A percentile compares a stretch with the other conserved stretches of the same genome.
These are phyloP conservation scores for Xylaria sp. DNA, from an alignment of 2,329 filamentous ascomycete species.

Conservation along the genomic window DNA sequence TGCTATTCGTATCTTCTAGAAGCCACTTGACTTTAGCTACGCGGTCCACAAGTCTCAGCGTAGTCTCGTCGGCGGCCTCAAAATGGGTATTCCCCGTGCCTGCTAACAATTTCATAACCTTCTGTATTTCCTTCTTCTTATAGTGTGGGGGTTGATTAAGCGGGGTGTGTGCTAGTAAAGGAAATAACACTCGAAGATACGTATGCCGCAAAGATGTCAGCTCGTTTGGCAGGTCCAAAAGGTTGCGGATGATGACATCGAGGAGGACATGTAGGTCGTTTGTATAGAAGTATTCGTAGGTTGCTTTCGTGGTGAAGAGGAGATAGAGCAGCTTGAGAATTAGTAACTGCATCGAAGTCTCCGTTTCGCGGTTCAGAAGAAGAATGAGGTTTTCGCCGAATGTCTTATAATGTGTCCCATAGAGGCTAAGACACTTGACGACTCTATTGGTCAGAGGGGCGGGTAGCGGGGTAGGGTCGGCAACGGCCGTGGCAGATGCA, in stretches of 20 bases:
- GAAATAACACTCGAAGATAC: constrained; percentile 92
- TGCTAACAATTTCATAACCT: constrained; percentile 77
- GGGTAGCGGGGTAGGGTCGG: constrained; percentile 54
- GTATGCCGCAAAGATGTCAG: constrained; percentile 83
- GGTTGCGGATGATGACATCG: constrained; percentile 94
- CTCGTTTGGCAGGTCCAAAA: constrained; percentile 94
- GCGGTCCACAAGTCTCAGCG: constrained; percentile 79
- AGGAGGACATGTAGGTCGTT: constrained; percentile 95
- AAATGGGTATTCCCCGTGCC: constrained; percentile 78
- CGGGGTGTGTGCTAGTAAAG: constrained; percentile 90
- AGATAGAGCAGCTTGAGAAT: constrained; percentile 96
- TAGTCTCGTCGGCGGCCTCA: constrained; percentile 83
- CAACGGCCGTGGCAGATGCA: constrained; percentile 65
- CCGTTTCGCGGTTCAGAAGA: constrained; percentile 91
- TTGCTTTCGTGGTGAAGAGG: constrained; percentile 89
- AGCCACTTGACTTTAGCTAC: constrained; percentile 80
- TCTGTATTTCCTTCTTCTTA: constrained; percentile 86
- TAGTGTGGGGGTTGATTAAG: constrained; percentile 88
- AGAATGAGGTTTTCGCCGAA: constrained; percentile 99
- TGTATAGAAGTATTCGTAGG: constrained; percentile 98
- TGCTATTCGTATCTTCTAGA: constrained; percentile 52
- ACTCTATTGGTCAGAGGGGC: constrained; percentile 86
- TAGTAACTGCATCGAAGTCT: constrained; percentile 93
- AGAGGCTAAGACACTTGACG: constrained; percentile 86
- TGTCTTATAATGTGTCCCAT: constrained; percentile 86